Base-by-base conservation (phyloP, 73 alveolate genomes). In the Strombidium stylifer region DNA sequence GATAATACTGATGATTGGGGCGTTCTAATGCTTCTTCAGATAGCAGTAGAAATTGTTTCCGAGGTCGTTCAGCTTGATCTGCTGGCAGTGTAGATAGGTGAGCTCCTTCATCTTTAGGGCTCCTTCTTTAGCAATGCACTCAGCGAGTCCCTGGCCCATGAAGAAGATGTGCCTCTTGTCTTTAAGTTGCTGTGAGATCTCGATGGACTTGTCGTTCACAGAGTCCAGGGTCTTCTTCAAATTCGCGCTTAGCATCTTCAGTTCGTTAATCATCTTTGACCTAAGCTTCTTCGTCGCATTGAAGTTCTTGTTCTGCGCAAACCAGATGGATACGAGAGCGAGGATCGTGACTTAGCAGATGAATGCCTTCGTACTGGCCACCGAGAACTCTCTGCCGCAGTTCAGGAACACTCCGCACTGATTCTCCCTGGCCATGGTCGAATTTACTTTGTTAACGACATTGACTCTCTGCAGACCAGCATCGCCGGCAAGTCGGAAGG, bases 61-160 rank as follows among this genome's bases (percentile, higher is more conserved):
- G 37, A 64, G 27, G 28, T 47, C 45, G 54, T 28, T 35, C 7
- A 64, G 44, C 40, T 44, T 46, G 1, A 64, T 18, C 42, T 93
- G 96, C 52, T 93, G 94, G 7, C 97, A 96, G 50, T 95, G 99
- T 7, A 86, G 72, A 62, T 91, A 86, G 14, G 98, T 79, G 19
- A 93, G 68, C 76, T 95, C 98, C 69, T 95, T 95, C 28, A 95
- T 74, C 47, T 92, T 92, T 25, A 93, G 65, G 2, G 99, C 99
- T 11, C 98, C 98, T 72, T 95, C 99, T 41, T 75, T 88, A 2
- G 98, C 99, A 40, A 91, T 76, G 10, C 97, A 70, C 57, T 85
- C 92, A 39, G 88, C 89, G 28, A 85, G 82, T 12, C 99, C 99
- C 48, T 82, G 57, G 18, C 98, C 98, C 53, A 91, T 66, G 19